A percentile compares a stretch with the other conserved stretches of the same genome.
These are phyloP conservation scores for Exophiala lecanii-corni DNA, from an alignment of 2,329 filamentous ascomycete species.

Conservation along the genomic window DNA sequence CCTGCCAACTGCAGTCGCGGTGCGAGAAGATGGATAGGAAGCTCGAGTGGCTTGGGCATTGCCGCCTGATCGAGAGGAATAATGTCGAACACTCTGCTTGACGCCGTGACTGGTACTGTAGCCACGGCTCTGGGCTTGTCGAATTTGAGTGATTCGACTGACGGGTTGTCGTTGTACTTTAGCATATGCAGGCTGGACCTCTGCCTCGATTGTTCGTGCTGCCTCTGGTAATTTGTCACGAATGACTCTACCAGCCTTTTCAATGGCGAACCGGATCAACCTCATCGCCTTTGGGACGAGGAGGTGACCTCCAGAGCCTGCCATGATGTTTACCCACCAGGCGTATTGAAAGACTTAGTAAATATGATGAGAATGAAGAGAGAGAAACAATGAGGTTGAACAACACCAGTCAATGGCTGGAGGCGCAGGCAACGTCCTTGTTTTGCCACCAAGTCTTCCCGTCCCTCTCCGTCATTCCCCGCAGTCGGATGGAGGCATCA, in stretches of 20 bases:
- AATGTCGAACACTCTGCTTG: constrained; percentile 45
- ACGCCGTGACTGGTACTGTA: constrained; percentile 52
- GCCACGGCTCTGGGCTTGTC: constrained; percentile 60
- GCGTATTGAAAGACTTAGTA: constrained; percentile 8
- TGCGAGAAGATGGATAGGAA: constrained; percentile 53
- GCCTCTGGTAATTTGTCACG: constrained; percentile 40
- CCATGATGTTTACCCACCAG: constrained; percentile 36
- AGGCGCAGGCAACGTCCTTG: not conserved
- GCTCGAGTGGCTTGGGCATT: constrained; percentile 45
- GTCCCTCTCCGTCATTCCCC: too few relatives aligned
- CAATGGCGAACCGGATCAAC: constrained; percentile 44
- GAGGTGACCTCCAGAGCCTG: constrained; percentile 46
- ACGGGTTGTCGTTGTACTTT: constrained; percentile 54
- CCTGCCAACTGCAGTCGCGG: constrained; percentile 54
- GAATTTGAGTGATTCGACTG: constrained; percentile 58
- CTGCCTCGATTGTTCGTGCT: constrained; percentile 20
- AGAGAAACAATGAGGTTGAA: not conserved
- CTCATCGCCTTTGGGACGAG: constrained; percentile 47
- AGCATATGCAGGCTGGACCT: constrained; percentile 54
- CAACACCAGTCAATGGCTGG: not conserved
- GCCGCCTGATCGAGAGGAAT: constrained; percentile 44
- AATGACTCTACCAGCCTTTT: constrained; percentile 42
- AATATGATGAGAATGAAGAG: constrained; percentile 40
- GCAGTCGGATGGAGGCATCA: too few relatives aligned
- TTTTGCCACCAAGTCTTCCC: too few relatives aligned